Base-by-base conservation (phyloP, 371 early-diverging fungal species). In the Lichtheimia hyalospora region DNA sequence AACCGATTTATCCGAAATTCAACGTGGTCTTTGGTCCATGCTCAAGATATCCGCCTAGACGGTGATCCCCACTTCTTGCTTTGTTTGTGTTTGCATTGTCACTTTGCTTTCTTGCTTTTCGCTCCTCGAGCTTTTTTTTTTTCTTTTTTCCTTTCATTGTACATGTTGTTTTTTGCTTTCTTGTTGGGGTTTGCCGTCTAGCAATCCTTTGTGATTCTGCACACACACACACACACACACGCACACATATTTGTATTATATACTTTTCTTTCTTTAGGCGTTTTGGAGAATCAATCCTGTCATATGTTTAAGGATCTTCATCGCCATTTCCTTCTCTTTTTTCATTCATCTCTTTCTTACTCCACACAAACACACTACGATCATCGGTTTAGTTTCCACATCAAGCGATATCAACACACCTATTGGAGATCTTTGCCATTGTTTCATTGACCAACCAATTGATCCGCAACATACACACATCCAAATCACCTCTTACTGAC, bases 21-120 rank as follows among this genome's bases (percentile, higher is more conserved):
- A 79, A 53, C 72, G 71, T 48, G 74, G 70, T 18, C 64, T 79
- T 53, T 67, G 77, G 51, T 73, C 74, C 50, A 74, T 79, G 74
- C 70, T 79, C 56, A 79, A 76, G 61, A 74, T 79, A 51, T 67
- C 70, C 49, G 70, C 73, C 41, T 74, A 71, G 68, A 39, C 50
- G 21, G 18, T 12, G 10, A 15, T 10, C 25, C 46, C 24, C 48
- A 20, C 24, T 49, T 49, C 20, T 57, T 46, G 13, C 10, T 15
- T 51, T 34, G 46, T 46, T 46, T 46, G 46, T 46, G 34, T 34
- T 34, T 34, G 34, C 34, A 34, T 34, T 34, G 34, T 34, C 34
- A 13, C 34, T 34, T 34, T 34, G 34, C 34, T 34, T 34, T 51
- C 27, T 27, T 51, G 24, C 24, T 27, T 27, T 34, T 34, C 51